Base-by-base conservation (phyloP, 208 protist genomes). In the Acanthamoeba lenticulata region DNA sequence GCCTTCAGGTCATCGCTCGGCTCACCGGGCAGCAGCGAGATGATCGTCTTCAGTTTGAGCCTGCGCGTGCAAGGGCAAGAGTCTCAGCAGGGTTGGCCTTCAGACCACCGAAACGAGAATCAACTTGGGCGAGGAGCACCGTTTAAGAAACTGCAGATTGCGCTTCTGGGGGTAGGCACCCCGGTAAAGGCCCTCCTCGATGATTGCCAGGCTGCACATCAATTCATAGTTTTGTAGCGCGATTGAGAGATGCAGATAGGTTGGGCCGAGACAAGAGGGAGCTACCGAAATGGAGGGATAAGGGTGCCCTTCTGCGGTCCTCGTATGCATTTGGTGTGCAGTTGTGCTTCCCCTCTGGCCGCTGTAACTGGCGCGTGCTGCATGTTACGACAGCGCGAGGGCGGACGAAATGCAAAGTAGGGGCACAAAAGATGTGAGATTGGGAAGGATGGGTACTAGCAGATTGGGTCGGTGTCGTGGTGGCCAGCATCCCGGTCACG, bases 61-160 rank as follows among this genome's bases (percentile, higher is more conserved):
- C 77, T 86, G 67, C 24, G 34, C 17, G 27, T 27, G 32, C 62
- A 72, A 72, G 21, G 15, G 15, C 15, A 60, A 27, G 21, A 11
- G 52, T 60, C 52, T 11, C 67, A 85, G 11, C 1, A 44, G 1
- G 29, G 74, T n/a, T 27, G 2, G 74, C 19, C 27, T 52, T 34
- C 11, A 24, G 74, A 85, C 13, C 17, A 52, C 9, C 27, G 11
- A 40, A 40, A 27, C 65, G 32, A 72, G 72, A 34, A 0, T 27
- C n/a, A 85, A 2, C 38, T 29, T 24, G 40, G 13, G 36, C 4
- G 65, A n/a, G 36, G 36, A 79, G 5, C 15, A 86, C 77, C 77
- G 38, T 57, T 86, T 86, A 24, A 90, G 83, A 44, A 90, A 90
- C n/a, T 47, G 83, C 1, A 90, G 45, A 49, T 90, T 90, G 49